Evolutionary conservation across 257 asterid species (phyloP), one percentile per base, ranked within the genome.

Genomic region (Przewalskia tangutica): DNA sequence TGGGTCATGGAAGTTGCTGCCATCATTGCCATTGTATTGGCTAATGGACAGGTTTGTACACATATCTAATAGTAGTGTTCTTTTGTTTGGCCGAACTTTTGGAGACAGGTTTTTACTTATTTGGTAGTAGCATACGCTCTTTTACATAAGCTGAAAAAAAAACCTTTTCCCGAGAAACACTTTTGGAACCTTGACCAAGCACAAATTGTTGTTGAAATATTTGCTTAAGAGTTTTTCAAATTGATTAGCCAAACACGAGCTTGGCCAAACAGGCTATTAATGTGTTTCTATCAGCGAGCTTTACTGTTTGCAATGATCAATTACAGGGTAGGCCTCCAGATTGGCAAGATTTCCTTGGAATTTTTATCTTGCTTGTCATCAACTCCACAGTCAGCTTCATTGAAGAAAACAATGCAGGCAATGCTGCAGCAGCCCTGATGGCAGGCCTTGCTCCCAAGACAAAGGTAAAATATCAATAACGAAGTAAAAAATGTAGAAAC

Each of bases 1-100:
- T 92, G 97, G 97, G 95, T 91, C 32, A 91, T 92, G 97, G 97
- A 91, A 64, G 86, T 88, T 18, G 97, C 97, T n/a, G 97, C 97
- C 8, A 67, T 92, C 79, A 89, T 92, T 54, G 97, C 97, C 36
- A 92, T 92, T 58, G 88, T 77, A 8, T 56, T 91, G 82, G 91
- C 97, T 13, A 90, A 92, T 80, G 95, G 95, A 84, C 82, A 84
- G 87, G 95, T 90, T 84, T 8, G 36, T 46, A 18, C 12, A 50
- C 32, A 75, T 13, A 14, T 50, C 23, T 46, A 20, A 4, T n/a
- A 42, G 23, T 32, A 23, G 36, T 50, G 17, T 2, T 7, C 6
- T 18, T 48, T 77, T 23, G 42, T 38, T 38, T 6, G 42, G 42
- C 42, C 42, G 5, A 38, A 5, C 42, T 38, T 3, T 38, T 38